A percentile compares a stretch with the other conserved stretches of the same genome.
phyloP scores from a whole-genome alignment of 2,329 filamentous ascomycete genomes.

The Phaeosphaeria sp. region DNA sequence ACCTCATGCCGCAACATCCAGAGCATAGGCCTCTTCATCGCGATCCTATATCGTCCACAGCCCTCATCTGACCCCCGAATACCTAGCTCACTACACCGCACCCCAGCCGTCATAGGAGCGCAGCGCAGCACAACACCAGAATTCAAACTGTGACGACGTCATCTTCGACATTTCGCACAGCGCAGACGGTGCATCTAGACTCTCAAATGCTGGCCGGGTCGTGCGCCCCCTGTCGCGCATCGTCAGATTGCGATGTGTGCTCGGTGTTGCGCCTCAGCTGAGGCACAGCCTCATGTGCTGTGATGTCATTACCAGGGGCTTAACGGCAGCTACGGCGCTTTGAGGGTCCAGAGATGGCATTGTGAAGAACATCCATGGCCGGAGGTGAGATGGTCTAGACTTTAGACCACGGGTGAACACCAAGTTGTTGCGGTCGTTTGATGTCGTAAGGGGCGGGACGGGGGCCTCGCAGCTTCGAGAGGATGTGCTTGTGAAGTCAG shows the following conservation, averaged over 20 bases:
- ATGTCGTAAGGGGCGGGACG: too few relatives aligned
- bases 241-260: neutral
- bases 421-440: too few relatives aligned
- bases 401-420: too few relatives aligned
- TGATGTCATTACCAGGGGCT: slow-evolving; percentile 19
- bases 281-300: slow-evolving; percentile 6
- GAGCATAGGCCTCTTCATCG: slow-evolving; percentile 19
- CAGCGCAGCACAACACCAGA: slow-evolving; percentile 1
- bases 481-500: too few relatives aligned
- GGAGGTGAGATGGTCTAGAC: slow-evolving; percentile 11
- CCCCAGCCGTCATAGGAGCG: slow-evolving; percentile 11
- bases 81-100: slow-evolving; percentile 1
- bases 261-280: slow-evolving; percentile 12
- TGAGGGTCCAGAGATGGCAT: neutral
- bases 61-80: slow-evolving; percentile 3
- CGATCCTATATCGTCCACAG: slow-evolving; percentile 16
- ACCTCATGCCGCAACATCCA: neutral
- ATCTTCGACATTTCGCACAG: slow-evolving; percentile 4
- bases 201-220: neutral
- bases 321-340: slow-evolving; percentile 1
- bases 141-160: slow-evolving; percentile 1
- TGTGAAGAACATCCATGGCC: neutral
- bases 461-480: too few relatives aligned
- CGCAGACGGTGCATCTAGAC: slow-evolving; percentile 6
- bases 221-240: slow-evolving; percentile 3